Conservation (phyloP, 495 filamentous ascomycete genomes). For the Elaphomyces granulatus region DNA sequence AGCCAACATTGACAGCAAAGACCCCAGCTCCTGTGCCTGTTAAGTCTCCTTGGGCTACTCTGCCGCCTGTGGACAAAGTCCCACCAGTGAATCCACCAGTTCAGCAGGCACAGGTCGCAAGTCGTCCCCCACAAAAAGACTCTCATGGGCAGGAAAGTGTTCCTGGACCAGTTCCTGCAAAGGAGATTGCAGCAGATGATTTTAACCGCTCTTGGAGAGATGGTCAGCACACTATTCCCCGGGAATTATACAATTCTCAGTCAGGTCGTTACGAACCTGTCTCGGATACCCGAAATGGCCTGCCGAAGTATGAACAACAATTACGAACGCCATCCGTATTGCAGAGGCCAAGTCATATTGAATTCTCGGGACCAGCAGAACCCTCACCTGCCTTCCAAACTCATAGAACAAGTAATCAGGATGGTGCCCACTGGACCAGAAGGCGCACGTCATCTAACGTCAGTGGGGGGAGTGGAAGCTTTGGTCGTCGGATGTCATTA, state of each 20-base stretch:
- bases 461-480: constrained; percentile 73
- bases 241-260: constrained; percentile 85
- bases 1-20: constrained; percentile 65
- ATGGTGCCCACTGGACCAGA: constrained; percentile 53
- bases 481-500: constrained; percentile 44
- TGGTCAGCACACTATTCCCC: constrained; percentile 41
- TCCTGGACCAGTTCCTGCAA: constrained; percentile 34
- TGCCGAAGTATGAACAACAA: constrained; percentile 49
- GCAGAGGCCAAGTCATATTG: constrained; percentile 48
- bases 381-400: constrained; percentile 88
- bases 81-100: constrained; percentile 46
- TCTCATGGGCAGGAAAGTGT: constrained; percentile 18
- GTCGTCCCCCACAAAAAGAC: constrained; percentile 20
- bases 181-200: constrained; percentile 88
- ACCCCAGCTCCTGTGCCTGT: constrained; percentile 57
- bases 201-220: constrained; percentile 84
- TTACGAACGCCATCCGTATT: constrained; percentile 65
- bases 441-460: constrained; percentile 88
- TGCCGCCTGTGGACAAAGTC: constrained; percentile 72
- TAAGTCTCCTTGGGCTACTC: constrained; percentile 81
- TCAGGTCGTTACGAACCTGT: constrained; percentile 92
- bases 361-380: constrained; percentile 61
- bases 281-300: constrained; percentile 52
- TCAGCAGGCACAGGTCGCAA: constrained; percentile 17
- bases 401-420: constrained; percentile 51